Evolutionary conservation across 495 filamentous ascomycete species (phyloP), one percentile per base, ranked within the genome.

Genomic region (Choiromyces venosus): DNA sequence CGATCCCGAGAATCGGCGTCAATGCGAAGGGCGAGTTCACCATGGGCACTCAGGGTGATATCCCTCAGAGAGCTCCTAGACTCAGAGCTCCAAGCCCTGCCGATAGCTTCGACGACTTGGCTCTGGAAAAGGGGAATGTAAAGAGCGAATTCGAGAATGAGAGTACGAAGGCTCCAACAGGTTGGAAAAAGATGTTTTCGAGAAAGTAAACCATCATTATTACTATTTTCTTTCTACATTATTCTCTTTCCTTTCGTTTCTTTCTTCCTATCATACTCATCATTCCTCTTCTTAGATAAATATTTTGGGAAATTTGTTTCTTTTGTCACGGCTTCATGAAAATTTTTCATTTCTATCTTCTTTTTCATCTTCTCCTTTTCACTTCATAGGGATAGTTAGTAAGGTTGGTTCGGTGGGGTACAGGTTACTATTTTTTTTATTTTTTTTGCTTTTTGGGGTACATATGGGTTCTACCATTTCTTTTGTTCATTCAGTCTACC

Each of bases 241-340:
- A n/a, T n/a, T n/a, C n/a, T 25, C 67, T 61, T 39, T 18, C n/a
- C 21, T 9, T 56, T 74, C 4, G 29, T 40, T 61, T 37, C 25
- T 25, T 33, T 35, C 70, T 42, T 61, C 66, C 40, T 19, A 65
- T 76, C 37, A 76, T 35, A 67, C 75, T 72, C 40, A 64, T 68
- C 36, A 56, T 75, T 66, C 36, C 42, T 42, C 44, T 77, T 77
- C 75, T 77, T 71, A 42, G 74, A 77, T 73, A 77, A 77, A 77
- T 77, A 77, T 52, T 77, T 29, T 61, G 72, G 75, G 74, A 74
- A 35, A 44, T 77, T 73, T 56, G 46, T 40, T 33, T 37, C 37
- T 37, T 68, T 72, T 67, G 35, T 61, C 29, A 68, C 25, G 71
- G 67, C 67, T 52, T 61, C 68, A 42, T 4, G 68, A 61, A 61